Evolutionary conservation across 1,284 basidiomycete genomes (phyloP), one percentile per base, ranked within the genome.

Genomic region (Mycena citricolor): DNA sequence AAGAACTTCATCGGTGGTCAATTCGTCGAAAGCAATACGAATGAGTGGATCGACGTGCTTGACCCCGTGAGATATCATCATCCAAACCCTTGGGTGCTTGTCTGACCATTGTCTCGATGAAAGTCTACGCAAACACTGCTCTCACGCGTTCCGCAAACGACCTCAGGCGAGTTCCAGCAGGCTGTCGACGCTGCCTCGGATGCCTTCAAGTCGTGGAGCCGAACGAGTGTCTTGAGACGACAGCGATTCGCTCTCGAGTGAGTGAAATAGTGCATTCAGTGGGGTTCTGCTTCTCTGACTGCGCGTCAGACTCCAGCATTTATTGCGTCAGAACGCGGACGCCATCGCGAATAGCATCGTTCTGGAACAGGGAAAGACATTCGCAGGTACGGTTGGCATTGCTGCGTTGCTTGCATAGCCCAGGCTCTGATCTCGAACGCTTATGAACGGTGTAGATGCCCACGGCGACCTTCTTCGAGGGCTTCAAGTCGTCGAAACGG

Each of bases 401-500:
- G n/a, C n/a, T 16, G n/a, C 17, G 12, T 16, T 11, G 19, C 16
- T 17, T 28, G 17, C 17, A 23, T 4, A 21, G 21, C 17, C 13
- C 3, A 13, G 16, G 6, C 26, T 12, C 23, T 38, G 23, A 26
- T 30, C 14, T 22, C 41, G n/a, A n/a, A n/a, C n/a, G n/a, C n/a
- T n/a, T n/a, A n/a, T n/a, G n/a, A n/a, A n/a, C n/a, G n/a, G n/a
- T n/a, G n/a, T 23, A 49, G 94, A 97, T 69, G 94, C 94, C 2
- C 90, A 92, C 54, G 94, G 94, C 1, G 95, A 99, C 64, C 79
- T 99, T 25, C 79, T 94, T 12, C 87, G 95, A 30, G 94, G 94
- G 39, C 73, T 97, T 26, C 91, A 97, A 66, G 95, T 99, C 5
- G 94, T 97, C 20, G 94, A 99, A 64, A 83, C 83, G 10, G 88